Percentiles rank a stretch among this genome's conserved stretches.
Evolutionary conservation across 192 early-diverging fungal species (phyloP).

Genomic region (Mortierella alpina): DNA sequence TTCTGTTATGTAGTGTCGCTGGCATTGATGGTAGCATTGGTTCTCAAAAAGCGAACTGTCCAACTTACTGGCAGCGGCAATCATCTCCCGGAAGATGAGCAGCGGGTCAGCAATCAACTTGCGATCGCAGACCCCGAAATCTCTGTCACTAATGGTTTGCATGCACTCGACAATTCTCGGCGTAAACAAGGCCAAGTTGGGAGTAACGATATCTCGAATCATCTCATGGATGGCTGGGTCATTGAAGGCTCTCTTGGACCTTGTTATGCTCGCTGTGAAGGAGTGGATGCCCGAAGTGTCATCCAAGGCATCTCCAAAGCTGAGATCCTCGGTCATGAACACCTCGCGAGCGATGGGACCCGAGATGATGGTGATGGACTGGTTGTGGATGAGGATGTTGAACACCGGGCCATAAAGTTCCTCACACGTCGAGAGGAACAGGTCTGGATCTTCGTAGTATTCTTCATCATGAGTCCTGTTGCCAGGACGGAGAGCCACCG

Average conservation of each 20-base stretch:
- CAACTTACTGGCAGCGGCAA: constrained; percentile 33
- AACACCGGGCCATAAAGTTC: constrained; percentile 18
- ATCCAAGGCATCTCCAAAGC: constrained; percentile 4
- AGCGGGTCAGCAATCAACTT: constrained; percentile 12
- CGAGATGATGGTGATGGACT: constrained; percentile 20
- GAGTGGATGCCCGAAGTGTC: not conserved
- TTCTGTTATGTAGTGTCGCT: not conserved
- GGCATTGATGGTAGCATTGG: not conserved
- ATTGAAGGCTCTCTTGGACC: not conserved
- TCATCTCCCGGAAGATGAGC: constrained; percentile 24
- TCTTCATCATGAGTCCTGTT: constrained; percentile 22
- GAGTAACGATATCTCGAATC: constrained; percentile 28
- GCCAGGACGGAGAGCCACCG: not conserved
- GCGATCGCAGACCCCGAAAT: not conserved
- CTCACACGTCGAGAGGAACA: constrained; percentile 14
- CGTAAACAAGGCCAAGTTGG: constrained; percentile 39
- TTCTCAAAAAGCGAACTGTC: not conserved
- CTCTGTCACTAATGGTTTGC: not conserved
- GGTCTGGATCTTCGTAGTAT: constrained; percentile 19
- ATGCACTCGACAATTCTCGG: constrained; percentile 16
- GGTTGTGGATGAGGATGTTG: constrained; percentile 6
- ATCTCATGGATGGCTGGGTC: constrained; percentile 5
- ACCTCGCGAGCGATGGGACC: constrained; percentile 30
- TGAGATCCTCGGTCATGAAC: constrained; percentile 26
- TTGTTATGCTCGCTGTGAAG: not conserved